phyloP scores from a whole-genome alignment of 768 basidiomycete species.

The Neoboletus brunneissimus region DNA sequence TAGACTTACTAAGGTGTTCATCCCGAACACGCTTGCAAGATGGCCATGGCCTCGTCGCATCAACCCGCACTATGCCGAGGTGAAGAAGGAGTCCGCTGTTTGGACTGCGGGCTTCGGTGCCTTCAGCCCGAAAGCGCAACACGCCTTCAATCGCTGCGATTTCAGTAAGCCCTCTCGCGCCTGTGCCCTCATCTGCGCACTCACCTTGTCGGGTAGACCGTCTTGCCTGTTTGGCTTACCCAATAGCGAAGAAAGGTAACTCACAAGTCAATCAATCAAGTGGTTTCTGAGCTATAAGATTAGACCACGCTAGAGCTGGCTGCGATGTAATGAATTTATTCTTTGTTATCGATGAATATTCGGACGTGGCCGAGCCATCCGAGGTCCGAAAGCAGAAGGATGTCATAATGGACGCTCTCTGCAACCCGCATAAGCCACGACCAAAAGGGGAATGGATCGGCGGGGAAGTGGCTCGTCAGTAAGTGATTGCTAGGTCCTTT shows the following conservation, averaged over 20 bases:
- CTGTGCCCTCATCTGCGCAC: not conserved
- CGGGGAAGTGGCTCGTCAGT: slow-evolving; percentile 17
- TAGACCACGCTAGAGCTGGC: slow-evolving; percentile 30
- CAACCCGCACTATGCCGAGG: slow-evolving; percentile 3
- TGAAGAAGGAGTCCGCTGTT: slow-evolving; percentile 10
- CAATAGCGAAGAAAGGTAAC: slow-evolving; percentile 12
- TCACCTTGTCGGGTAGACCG: slow-evolving; percentile 3
- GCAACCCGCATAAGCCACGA: slow-evolving; percentile 11
- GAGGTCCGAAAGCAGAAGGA: slow-evolving; percentile 27
- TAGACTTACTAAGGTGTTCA: slow-evolving; percentile 6
- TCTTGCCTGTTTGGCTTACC: slow-evolving; percentile 10
- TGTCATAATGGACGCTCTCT: slow-evolving; percentile 22
- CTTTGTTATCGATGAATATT: slow-evolving; percentile 50
- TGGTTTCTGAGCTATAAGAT: not conserved
- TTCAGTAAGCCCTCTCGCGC: not conserved
- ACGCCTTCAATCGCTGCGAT: slow-evolving; percentile 12
- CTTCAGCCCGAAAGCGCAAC: slow-evolving; percentile 11
- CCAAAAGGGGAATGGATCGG: slow-evolving; percentile 16
- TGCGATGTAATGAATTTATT: slow-evolving; percentile 53
- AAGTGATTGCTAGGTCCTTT: not conserved
- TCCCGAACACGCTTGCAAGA: slow-evolving; percentile 15
- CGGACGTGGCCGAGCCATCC: slow-evolving; percentile 38
- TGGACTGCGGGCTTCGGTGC: slow-evolving; percentile 11
- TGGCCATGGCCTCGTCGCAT: slow-evolving; percentile 20
- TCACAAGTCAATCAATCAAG: not conserved